Evolutionary conservation across 139 green algal genomes (phyloP), one percentile per base, ranked within the genome.

Genomic region (Ulvella scutata): DNA sequence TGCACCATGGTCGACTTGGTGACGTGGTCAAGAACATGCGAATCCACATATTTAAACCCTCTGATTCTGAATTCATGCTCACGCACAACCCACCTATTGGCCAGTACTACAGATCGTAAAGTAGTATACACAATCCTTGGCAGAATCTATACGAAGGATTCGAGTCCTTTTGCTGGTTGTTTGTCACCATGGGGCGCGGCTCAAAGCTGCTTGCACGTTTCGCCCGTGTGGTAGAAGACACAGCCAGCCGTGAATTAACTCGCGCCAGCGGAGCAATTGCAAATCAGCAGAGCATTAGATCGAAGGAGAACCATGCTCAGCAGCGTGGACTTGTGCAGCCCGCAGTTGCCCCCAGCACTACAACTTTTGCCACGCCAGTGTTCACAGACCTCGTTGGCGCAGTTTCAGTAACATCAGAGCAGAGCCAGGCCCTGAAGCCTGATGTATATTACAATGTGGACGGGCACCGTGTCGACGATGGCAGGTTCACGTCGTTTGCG

Each of bases 401-500:
- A 36, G 51, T 67, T 67, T 67, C 51, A 10, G 33, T 67, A 36
- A 29, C 17, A 17, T 29, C 37, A 72, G 61, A 80, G 21, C 34
- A 60, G 26, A 79, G 10, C 33, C 34, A 38, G 2, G 29, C 43
- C 35, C 4, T 43, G 3, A 76, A 39, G 29, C n/a, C 76, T 26
- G 44, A 7, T 29, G 78, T 44, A 43, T 90, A 80, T 44, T 43
- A 82, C 37, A 95, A 95, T 76, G 76, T 90, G 13, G 90, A 95
- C 67, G 87, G 88, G 7, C 81, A 86, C 35, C 81, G 83, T 29
- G 82, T 92, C 61, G 92, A 98, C 31, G 93, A 98, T 76, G 93
- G 93, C 0, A 83, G 93, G 26, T 98, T 97, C 79, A 76, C 79
- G 2, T 82, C 84, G 0, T 98, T 98, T 77, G 80, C 82, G 13